phyloP scores from a whole-genome alignment of 371 early-diverging fungal species.

The Mucor ambiguus region DNA sequence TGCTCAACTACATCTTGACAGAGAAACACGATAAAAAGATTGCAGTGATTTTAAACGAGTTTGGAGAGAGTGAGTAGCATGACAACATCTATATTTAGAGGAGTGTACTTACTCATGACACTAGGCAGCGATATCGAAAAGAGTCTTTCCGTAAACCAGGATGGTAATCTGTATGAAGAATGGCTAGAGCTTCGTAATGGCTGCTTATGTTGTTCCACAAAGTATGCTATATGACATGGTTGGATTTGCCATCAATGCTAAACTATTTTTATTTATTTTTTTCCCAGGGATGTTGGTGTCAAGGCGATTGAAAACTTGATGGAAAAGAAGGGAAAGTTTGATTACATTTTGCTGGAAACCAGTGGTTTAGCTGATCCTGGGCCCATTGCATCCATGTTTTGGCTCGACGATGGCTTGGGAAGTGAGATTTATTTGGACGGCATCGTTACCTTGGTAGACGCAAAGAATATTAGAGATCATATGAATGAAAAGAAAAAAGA shows the following conservation, averaged over 20 bases:
- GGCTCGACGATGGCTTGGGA: conserved; percentile 94
- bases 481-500: conserved; percentile 56
- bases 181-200: conserved; percentile 98
- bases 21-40: conserved; percentile 92
- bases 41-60: conserved; percentile 93
- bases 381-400: conserved; percentile 95
- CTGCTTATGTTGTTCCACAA: conserved; percentile 95
- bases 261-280: not conserved
- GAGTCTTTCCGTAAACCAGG: conserved; percentile 77
- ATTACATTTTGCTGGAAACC: conserved; percentile 95
- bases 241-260: conserved; percentile 7
- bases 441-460: conserved; percentile 92
- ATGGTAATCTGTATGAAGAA: conserved; percentile 88
- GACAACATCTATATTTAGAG: not conserved
- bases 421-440: conserved; percentile 92
- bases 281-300: conserved; percentile 84
- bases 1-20: conserved; percentile 87
- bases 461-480: conserved; percentile 73
- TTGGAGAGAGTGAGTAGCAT: conserved; percentile 66
- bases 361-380: conserved; percentile 85
- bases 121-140: conserved; percentile 93
- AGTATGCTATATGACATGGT: conserved; percentile 49
- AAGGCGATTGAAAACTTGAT: conserved; percentile 94
- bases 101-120: not conserved
- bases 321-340: conserved; percentile 88